Evolutionary conservation across 805 yeast species (phyloP).

Genomic region (Nakazawaea pomicola): DNA sequence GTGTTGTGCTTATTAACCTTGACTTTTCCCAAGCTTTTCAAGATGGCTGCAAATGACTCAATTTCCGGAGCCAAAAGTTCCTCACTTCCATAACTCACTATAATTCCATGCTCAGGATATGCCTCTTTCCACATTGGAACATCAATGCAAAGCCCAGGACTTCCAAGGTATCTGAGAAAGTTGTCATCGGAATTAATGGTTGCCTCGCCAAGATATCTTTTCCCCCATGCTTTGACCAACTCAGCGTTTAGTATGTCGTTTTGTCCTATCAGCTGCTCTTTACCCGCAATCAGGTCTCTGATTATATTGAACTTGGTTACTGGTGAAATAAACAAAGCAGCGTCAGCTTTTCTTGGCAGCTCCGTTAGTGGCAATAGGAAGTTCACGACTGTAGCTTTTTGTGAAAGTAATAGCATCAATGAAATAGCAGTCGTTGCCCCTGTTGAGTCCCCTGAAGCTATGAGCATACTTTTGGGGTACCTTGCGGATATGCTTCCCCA

Average conservation of each 20-base stretch:
- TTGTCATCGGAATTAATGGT: slow-evolving; percentile 9
- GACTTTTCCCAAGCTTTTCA: slow-evolving; percentile 25
- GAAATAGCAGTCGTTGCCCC: slow-evolving; percentile 41
- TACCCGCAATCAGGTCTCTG: not conserved
- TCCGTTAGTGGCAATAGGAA: slow-evolving; percentile 13
- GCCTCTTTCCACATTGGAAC: slow-evolving; percentile 33
- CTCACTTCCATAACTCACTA: slow-evolving; percentile 37
- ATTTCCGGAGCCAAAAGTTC: slow-evolving; percentile 36
- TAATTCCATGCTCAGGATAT: slow-evolving; percentile 35
- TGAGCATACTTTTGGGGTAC: slow-evolving; percentile 23
- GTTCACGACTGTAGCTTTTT: slow-evolving; percentile 24
- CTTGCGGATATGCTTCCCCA: slow-evolving; percentile 26
- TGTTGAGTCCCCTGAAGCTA: slow-evolving; percentile 41
- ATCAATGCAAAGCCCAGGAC: slow-evolving; percentile 28
- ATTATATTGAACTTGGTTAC: slow-evolving; percentile 10
- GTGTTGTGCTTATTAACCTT: slow-evolving; percentile 28
- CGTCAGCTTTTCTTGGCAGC: slow-evolving; percentile 21
- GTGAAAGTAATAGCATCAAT: slow-evolving; percentile 28
- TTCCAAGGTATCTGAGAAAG: slow-evolving; percentile 20
- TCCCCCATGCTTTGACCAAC: slow-evolving; percentile 17
- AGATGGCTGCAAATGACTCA: slow-evolving; percentile 22
- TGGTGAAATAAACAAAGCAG: slow-evolving; percentile 29
- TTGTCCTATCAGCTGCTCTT: slow-evolving; percentile 18
- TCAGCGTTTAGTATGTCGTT: slow-evolving; percentile 25
- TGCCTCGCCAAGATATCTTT: slow-evolving; percentile 13